Evolutionary conservation across 2,329 filamentous ascomycete genomes (phyloP).

Genomic region (Colletotrichum theobromicola): DNA sequence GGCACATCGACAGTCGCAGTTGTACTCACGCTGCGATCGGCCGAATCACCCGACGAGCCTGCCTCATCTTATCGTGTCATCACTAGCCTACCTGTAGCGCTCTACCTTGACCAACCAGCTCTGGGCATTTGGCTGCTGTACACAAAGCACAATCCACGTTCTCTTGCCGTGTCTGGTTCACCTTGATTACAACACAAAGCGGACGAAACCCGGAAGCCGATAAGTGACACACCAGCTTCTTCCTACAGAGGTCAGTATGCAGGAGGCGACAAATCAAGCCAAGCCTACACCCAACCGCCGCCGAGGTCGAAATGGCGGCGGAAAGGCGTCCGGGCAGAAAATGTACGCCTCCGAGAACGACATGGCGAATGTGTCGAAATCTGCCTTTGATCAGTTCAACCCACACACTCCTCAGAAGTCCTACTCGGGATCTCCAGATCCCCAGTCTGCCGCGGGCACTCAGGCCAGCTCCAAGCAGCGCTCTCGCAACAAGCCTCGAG

Average conservation of each 20-base stretch:
- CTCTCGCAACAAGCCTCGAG: slow-evolving; percentile 23
- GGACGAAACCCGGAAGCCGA: neutral
- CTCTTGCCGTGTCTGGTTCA: neutral
- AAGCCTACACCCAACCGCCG: slow-evolving; percentile 41
- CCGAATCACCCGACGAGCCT: neutral
- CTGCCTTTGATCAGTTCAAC: slow-evolving; percentile 37
- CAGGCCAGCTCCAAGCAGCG: slow-evolving; percentile 29
- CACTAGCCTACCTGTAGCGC: neutral
- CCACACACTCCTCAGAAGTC: slow-evolving; percentile 55
- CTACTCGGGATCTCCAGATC: slow-evolving; percentile 38
- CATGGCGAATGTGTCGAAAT: slow-evolving; percentile 29
- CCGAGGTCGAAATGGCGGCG: slow-evolving; percentile 35
- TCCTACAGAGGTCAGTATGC: slow-evolving; percentile 30
- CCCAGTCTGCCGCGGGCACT: slow-evolving; percentile 32
- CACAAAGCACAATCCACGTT: neutral
- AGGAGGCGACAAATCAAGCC: slow-evolving; percentile 34
- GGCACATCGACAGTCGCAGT: neutral
- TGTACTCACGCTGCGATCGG: neutral
- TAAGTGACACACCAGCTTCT: neutral
- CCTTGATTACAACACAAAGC: neutral
- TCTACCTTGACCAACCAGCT: neutral
- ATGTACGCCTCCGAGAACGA: slow-evolving; percentile 67
- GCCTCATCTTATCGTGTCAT: neutral
- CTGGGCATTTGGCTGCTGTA: neutral
- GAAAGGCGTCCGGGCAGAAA: slow-evolving; percentile 48